A percentile compares a stretch with the other conserved stretches of the same genome.
Evolutionary conservation across 1,284 basidiomycete genomes (phyloP).

Genomic region (Leccinum fallax): DNA sequence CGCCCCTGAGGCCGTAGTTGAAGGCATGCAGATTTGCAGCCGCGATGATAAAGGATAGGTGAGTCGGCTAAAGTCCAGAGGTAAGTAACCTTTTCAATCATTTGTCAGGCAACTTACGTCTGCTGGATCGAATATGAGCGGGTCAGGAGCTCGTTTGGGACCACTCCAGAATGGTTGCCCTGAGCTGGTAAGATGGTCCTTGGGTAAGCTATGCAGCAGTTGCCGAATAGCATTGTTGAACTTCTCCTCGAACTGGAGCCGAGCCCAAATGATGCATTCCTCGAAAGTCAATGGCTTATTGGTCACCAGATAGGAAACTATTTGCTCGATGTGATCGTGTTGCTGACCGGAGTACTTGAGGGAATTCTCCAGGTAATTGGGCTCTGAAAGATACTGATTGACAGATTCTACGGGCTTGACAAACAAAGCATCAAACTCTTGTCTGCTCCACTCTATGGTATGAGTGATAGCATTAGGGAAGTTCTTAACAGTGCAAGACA

Average conservation of each 20-base stretch:
- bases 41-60: constrained; percentile 89
- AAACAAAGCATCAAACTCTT: constrained; percentile 92
- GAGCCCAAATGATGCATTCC: constrained; percentile 97
- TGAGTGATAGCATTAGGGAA: constrained; percentile 99
- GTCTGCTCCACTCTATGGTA: constrained; percentile 99
- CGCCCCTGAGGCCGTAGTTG: constrained; percentile 97
- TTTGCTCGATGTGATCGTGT: constrained; percentile 89
- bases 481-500: constrained; percentile 98
- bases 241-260: constrained; percentile 93
- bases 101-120: constrained; percentile 61
- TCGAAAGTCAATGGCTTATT: constrained; percentile 95
- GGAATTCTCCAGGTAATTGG: constrained; percentile 92
- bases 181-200: constrained; percentile 86
- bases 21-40: constrained; percentile 97
- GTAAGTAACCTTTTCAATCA: constrained; percentile 3
- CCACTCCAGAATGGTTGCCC: constrained; percentile 98
- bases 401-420: constrained; percentile 94
- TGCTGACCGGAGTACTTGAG: constrained; percentile 91
- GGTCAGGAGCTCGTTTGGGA: constrained; percentile 97
- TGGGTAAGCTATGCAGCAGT: constrained; percentile 91
- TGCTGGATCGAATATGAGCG: constrained; percentile 83
- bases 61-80: constrained; percentile 62
- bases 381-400: constrained; percentile 96
- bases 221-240: constrained; percentile 96
- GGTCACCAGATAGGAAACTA: constrained; percentile 89